A percentile compares a stretch with the other conserved stretches of the same genome.
Conservation (phyloP, 2,329 filamentous ascomycete genomes). For the Fusarium continuum region DNA sequence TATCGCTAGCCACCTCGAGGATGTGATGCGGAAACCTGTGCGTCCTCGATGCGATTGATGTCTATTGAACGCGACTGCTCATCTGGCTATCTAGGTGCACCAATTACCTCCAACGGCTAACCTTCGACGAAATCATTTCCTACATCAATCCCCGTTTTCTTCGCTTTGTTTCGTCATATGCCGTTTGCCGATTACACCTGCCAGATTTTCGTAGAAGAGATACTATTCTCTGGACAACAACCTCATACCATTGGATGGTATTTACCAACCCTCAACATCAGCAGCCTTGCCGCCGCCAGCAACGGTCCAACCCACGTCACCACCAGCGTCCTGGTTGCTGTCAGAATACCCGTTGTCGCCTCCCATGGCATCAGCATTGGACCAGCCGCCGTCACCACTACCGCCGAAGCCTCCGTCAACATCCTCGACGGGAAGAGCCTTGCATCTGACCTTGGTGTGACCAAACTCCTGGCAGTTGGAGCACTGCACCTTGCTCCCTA, state of each 20-base stretch:
- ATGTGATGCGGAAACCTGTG: neutral
- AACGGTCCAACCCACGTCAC: constrained; percentile 14
- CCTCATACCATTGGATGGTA: neutral
- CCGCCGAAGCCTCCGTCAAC: constrained; percentile 21
- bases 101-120: neutral
- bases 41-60: neutral
- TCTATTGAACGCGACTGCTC: neutral
- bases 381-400: constrained; percentile 14
- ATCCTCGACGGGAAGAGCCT: constrained; percentile 42
- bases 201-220: neutral
- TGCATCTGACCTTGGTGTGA: constrained; percentile 53
- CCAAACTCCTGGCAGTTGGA: constrained; percentile 51
- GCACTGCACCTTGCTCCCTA: constrained; percentile 54
- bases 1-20: too few species aligned
- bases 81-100: neutral
- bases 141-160: constrained; percentile 1
- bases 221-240: neutral
- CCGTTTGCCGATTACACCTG: neutral
- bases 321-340: constrained; percentile 4
- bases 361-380: constrained; percentile 1
- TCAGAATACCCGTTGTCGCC: constrained; percentile 5
- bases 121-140: constrained; percentile 17
- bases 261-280: constrained; percentile 33
- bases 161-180: neutral
- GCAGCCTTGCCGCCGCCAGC: neutral